Percentiles rank a stretch among this genome's conserved stretches.
These are phyloP conservation scores for Aspergillus pseudotamarii DNA, from an alignment of 2,329 filamentous ascomycete genomes.

Conservation along the genomic window DNA sequence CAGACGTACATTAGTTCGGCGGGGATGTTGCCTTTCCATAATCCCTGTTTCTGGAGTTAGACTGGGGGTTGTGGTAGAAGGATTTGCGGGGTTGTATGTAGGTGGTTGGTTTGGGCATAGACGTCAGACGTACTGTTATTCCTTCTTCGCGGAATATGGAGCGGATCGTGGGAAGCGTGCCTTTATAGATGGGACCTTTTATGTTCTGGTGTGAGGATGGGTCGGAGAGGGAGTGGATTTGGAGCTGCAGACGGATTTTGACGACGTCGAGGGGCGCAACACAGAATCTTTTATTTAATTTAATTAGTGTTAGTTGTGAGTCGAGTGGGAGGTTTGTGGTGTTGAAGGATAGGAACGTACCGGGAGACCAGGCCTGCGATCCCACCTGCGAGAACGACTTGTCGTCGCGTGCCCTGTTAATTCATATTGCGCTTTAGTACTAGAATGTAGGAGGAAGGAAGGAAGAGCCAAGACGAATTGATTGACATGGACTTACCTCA, in stretches of 20 bases:
- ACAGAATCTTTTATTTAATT: conserved; percentile 67
- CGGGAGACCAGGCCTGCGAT: conserved; percentile 85
- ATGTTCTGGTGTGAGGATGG: conserved; percentile 61
- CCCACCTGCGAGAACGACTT: conserved; percentile 68
- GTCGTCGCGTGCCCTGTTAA: conserved; percentile 63
- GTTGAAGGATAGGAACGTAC: conserved; percentile 46
- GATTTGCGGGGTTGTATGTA: not conserved
- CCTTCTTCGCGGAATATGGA: conserved; percentile 82
- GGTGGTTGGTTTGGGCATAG: not conserved
- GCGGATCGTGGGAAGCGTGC: conserved; percentile 73
- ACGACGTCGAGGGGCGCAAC: conserved; percentile 95
- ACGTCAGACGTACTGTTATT: conserved; percentile 56
- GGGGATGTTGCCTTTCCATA: conserved; percentile 98
- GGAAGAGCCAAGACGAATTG: not conserved
- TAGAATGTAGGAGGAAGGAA: not conserved
- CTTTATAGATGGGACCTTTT: conserved; percentile 62
- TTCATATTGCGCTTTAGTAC: not conserved
- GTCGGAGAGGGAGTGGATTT: conserved; percentile 80
- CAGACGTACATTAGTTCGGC: conserved; percentile 92
- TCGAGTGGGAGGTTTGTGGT: not conserved
- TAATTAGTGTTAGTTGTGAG: not conserved
- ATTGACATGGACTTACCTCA: conserved; percentile 55
- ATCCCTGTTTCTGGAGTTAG: conserved; percentile 46
- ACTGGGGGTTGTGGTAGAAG: no score
- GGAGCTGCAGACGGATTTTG: conserved; percentile 96